A percentile compares a stretch with the other conserved stretches of the same genome.
Evolutionary conservation across 352 stramenopile species (phyloP).

Genomic region (Globisporangium camurandrum): DNA sequence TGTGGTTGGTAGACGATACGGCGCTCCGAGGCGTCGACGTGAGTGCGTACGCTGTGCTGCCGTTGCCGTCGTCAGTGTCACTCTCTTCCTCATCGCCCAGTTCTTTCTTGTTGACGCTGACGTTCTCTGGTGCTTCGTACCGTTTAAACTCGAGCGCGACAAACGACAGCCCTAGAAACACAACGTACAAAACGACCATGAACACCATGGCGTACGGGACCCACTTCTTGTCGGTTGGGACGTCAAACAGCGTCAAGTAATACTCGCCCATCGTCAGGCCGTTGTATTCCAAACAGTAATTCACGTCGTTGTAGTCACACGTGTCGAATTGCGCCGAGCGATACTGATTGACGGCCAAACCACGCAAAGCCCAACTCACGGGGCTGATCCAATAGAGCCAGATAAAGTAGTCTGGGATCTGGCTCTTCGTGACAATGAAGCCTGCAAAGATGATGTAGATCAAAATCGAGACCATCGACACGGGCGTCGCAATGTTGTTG

Average conservation of each 20-base stretch:
- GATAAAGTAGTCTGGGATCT: conserved; percentile 40
- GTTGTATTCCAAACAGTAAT: conserved; percentile 7
- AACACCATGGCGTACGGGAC: conserved; percentile 15
- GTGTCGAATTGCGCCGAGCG: conserved; percentile 6
- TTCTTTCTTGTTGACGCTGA: background rate
- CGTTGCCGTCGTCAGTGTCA: background rate
- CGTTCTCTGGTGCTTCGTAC: conserved; percentile 14
- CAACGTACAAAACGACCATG: conserved; percentile 13
- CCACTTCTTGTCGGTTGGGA: conserved; percentile 13
- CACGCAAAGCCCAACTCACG: conserved; percentile 37
- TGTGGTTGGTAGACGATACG: background rate
- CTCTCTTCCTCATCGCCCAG: background rate
- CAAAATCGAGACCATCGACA: conserved; percentile 29
- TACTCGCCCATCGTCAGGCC: conserved; percentile 7
- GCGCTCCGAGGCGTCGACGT: background rate
- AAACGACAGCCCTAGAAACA: conserved; percentile 11
- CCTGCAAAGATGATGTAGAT: conserved; percentile 52
- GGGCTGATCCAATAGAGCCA: conserved; percentile 16
- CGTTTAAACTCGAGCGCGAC: conserved; percentile 17
- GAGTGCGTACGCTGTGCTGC: background rate
- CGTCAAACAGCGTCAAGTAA: conserved; percentile 13
- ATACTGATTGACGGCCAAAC: conserved; percentile 21
- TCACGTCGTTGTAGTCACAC: conserved; percentile 9
- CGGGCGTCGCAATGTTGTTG: conserved; percentile 32
- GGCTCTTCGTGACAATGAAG: conserved; percentile 36